Evolutionary conservation across 2,329 filamentous ascomycete species (phyloP).

Genomic region (Knufia petricola): DNA sequence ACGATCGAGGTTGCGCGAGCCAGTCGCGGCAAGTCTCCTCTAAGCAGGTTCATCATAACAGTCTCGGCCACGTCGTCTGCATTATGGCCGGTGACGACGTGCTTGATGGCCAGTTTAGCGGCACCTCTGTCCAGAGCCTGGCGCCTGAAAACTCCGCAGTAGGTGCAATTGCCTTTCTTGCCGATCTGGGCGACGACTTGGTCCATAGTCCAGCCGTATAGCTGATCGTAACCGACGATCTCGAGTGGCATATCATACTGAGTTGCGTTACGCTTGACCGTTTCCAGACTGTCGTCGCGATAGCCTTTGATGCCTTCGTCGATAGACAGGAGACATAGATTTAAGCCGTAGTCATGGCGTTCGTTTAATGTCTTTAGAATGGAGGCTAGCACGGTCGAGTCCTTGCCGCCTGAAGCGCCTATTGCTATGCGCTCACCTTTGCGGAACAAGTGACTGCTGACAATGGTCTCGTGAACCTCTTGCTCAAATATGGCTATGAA

Average conservation of each 20-base stretch:
- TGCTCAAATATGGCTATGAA: conserved; percentile 83
- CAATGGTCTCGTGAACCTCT: conserved; percentile 89
- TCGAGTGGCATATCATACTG: conserved; percentile 88
- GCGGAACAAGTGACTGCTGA: conserved; percentile 66
- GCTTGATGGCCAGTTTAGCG: conserved; percentile 73
- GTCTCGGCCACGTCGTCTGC: conserved; percentile 96
- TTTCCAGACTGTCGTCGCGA: conserved; percentile 89
- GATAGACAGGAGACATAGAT: conserved; percentile 79
- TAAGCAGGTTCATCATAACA: conserved; percentile 89
- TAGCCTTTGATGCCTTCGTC: conserved; percentile 98
- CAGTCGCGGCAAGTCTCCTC: conserved; percentile 79
- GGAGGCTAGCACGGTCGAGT: conserved; percentile 89
- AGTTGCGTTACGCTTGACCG: conserved; percentile 82
- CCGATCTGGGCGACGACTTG: conserved; percentile 93
- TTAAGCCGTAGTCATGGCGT: conserved; percentile 72
- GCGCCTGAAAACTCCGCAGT: conserved; percentile 90
- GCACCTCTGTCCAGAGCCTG: conserved; percentile 91
- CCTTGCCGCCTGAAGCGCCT: conserved; percentile 92
- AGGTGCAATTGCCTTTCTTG: conserved; percentile 98
- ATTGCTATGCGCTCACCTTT: conserved; percentile 84
- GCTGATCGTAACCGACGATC: conserved; percentile 83
- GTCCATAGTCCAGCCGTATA: conserved; percentile 99
- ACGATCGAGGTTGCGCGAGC: conserved; percentile 85
- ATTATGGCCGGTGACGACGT: conserved; percentile 96
- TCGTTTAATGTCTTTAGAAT: conserved; percentile 93